phyloP scores from a whole-genome alignment of 257 asterid species.

The Datura wrightii region DNA sequence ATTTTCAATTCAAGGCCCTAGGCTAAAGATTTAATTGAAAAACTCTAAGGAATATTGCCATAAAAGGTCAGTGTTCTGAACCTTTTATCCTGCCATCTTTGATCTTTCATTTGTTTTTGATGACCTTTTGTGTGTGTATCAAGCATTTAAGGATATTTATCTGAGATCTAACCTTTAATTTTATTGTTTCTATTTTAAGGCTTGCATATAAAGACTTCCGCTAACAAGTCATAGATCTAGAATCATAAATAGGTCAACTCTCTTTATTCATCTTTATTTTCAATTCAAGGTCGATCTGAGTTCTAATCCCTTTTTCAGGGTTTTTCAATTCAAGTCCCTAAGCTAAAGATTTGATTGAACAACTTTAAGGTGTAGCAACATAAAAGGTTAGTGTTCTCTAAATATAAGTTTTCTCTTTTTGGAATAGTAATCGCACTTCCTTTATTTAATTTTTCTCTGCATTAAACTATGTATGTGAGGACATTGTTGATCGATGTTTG shows the following conservation, averaged over 20 bases:
- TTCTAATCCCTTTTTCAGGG: no score
- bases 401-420: background rate
- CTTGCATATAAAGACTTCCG: background rate
- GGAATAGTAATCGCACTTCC: background rate
- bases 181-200: background rate
- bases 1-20: background rate
- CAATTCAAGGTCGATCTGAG: background rate
- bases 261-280: background rate
- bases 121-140: background rate
- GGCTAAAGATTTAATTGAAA: background rate
- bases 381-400: background rate
- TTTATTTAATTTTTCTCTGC: background rate
- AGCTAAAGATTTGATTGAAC: no score
- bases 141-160: background rate
- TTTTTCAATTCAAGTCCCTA: no score
- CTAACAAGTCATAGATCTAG: background rate
- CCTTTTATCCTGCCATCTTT: background rate
- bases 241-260: background rate
- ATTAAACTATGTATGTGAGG: background rate
- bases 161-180: background rate
- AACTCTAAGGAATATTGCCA: no score
- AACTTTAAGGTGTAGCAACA: no score
- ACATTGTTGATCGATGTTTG: background rate
- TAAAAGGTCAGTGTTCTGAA: background rate
- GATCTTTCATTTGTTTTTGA: background rate